Evolutionary conservation across 176 grass and related monocot species (phyloP).

Genomic region (Bothriochloa decipiens): DNA sequence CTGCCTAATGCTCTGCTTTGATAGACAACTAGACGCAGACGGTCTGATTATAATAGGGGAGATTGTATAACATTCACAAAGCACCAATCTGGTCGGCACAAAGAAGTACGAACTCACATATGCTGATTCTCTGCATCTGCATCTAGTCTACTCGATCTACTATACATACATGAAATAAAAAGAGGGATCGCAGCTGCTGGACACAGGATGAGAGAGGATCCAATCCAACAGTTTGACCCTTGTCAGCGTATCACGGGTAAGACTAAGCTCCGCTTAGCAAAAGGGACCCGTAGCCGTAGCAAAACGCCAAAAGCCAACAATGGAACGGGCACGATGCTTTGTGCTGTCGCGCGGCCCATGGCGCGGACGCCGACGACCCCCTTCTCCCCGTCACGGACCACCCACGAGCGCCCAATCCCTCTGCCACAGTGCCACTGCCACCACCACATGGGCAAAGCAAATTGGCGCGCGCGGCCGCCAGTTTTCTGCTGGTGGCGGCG

Average conservation of each 20-base stretch:
- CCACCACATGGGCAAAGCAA: slow-evolving; percentile 11
- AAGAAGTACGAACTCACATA: not conserved
- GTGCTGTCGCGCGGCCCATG: slow-evolving; percentile 45
- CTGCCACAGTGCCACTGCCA: not conserved
- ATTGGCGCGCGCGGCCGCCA: not conserved
- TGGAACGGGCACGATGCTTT: not conserved
- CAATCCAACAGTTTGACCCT: slow-evolving; percentile 28
- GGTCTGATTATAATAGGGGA: not conserved
- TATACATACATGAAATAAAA: not conserved
- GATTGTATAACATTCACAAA: not conserved
- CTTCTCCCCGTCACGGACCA: slow-evolving; percentile 13
- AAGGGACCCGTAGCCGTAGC: not conserved
- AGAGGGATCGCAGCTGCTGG: not conserved
- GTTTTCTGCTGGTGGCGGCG: not conserved
- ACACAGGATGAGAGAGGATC: not conserved
- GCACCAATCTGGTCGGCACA: not conserved
- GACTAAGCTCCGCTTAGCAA: not conserved
- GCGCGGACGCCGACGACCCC: slow-evolving; percentile 21
- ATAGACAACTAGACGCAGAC: not conserved
- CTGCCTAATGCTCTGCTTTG: not conserved
- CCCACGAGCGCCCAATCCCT: slow-evolving; percentile 38
- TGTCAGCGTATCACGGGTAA: slow-evolving; percentile 35
- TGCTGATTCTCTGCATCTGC: not conserved
- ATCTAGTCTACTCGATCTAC: not conserved
- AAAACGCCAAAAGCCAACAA: not conserved